Evolutionary conservation across 2,329 filamentous ascomycete genomes (phyloP).

Genomic region (Aspergillus cejpii): DNA sequence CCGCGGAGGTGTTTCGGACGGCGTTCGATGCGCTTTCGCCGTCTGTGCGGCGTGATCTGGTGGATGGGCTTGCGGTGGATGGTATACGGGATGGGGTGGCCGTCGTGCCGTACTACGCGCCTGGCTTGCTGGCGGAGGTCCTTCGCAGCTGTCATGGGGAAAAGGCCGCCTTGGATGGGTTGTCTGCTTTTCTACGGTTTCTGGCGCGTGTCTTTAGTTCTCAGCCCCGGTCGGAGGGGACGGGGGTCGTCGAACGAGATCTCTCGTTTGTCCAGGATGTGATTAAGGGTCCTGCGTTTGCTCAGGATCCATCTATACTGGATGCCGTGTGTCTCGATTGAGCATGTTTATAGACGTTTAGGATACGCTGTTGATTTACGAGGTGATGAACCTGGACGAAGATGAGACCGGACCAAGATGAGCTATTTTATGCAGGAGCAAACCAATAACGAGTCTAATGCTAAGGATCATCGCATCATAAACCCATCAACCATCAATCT

Average conservation of each 20-base stretch:
- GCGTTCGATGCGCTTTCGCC: slow-evolving; percentile 23
- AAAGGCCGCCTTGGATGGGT: slow-evolving; percentile 3
- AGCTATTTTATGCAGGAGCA: no score
- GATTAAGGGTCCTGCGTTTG: slow-evolving; percentile 9
- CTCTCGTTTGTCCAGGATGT: slow-evolving; percentile 7
- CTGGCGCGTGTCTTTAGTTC: slow-evolving; percentile 11
- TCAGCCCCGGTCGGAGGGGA: background rate
- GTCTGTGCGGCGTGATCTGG: slow-evolving; percentile 16
- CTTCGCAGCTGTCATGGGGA: slow-evolving; percentile 19
- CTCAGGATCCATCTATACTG: slow-evolving; percentile 6
- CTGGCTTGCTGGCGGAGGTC: slow-evolving; percentile 30
- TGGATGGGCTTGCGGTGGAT: slow-evolving; percentile 31
- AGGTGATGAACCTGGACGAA: no score
- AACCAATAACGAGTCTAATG: no score
- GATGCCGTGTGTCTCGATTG: background rate
- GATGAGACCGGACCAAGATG: no score
- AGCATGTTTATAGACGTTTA: background rate
- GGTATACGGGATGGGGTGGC: slow-evolving; percentile 31
- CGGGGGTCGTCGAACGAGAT: slow-evolving; percentile 9
- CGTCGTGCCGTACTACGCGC: slow-evolving; percentile 37
- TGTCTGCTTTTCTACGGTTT: slow-evolving; percentile 12
- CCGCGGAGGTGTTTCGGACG: slow-evolving; percentile 26
- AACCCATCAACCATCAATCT: no score
- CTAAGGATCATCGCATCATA: no score
- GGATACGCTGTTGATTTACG: background rate